phyloP scores from a whole-genome alignment of 345 rosid species.

The Linum tenue region DNA sequence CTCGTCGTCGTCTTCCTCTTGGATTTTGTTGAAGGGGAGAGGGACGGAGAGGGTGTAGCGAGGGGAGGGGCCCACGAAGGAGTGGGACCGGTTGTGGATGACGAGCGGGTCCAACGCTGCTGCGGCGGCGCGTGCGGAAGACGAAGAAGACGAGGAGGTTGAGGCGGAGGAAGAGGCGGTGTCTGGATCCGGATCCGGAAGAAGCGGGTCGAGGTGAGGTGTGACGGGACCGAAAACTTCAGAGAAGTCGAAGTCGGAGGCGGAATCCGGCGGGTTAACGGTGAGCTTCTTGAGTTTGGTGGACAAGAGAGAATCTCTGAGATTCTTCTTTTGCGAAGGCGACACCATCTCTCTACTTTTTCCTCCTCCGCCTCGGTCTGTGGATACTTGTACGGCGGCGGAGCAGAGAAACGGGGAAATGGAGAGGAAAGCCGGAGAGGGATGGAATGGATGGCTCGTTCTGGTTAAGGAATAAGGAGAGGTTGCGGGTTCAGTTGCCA shows the following conservation, averaged over 20 bases:
- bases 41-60: constrained; percentile 40
- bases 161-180: constrained; percentile 12
- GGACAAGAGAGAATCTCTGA: constrained; percentile 35
- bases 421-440: constrained; percentile 23
- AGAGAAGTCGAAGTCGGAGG: constrained; percentile 43
- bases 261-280: constrained; percentile 30
- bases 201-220: constrained; percentile 20
- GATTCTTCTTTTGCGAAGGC: constrained; percentile 36
- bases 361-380: background rate
- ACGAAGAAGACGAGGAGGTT: constrained; percentile 7
- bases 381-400: background rate
- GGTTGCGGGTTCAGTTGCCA: too few species aligned
- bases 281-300: constrained; percentile 48
- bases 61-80: constrained; percentile 69
- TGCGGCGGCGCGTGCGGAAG: constrained; percentile 22
- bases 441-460: background rate
- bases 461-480: too few species aligned
- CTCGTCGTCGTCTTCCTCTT: constrained; percentile 15
- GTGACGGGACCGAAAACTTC: constrained; percentile 51
- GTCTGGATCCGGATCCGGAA: background rate
- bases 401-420: background rate
- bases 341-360: constrained; percentile 21
- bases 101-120: constrained; percentile 38
- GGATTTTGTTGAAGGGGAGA: constrained; percentile 37
- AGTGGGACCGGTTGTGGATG: constrained; percentile 61